Conservation (phyloP, 768 basidiomycete species). For the Rhizopogon vesiculosus region DNA sequence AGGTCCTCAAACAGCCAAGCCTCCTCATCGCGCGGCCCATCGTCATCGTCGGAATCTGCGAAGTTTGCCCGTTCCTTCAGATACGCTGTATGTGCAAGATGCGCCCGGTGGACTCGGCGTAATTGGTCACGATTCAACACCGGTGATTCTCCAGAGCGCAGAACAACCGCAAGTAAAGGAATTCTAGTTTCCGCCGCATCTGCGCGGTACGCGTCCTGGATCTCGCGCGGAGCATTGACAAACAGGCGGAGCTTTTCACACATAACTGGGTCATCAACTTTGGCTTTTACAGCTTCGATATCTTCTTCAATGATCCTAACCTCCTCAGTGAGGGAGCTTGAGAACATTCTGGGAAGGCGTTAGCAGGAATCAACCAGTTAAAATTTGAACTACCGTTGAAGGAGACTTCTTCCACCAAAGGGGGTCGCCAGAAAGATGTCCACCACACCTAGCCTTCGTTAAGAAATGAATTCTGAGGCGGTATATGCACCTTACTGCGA, state of each 20-base stretch:
- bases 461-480: conserved; percentile 1
- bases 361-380: background rate
- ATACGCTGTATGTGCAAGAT: conserved; percentile 78
- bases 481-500: conserved; percentile 47
- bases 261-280: conserved; percentile 83
- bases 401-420: conserved; percentile 87
- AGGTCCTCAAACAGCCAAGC: conserved; percentile 97
- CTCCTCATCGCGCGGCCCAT: conserved; percentile 90
- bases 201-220: conserved; percentile 74
- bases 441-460: conserved; percentile 47
- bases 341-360: conserved; percentile 77
- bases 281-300: conserved; percentile 81
- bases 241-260: conserved; percentile 86
- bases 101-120: conserved; percentile 73
- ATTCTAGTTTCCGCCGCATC: conserved; percentile 75
- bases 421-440: conserved; percentile 97
- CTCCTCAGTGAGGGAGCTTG: conserved; percentile 87
- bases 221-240: conserved; percentile 82
- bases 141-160: conserved; percentile 77
- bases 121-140: conserved; percentile 72
- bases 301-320: conserved; percentile 81
- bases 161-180: conserved; percentile 73
- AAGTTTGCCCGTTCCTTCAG: conserved; percentile 50
- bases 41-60: conserved; percentile 87
- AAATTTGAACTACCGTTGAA: conserved; percentile 61